Evolutionary conservation across 805 yeast genomes (phyloP), one percentile per base, ranked within the genome.

Genomic region (Teunomyces kruisii): DNA sequence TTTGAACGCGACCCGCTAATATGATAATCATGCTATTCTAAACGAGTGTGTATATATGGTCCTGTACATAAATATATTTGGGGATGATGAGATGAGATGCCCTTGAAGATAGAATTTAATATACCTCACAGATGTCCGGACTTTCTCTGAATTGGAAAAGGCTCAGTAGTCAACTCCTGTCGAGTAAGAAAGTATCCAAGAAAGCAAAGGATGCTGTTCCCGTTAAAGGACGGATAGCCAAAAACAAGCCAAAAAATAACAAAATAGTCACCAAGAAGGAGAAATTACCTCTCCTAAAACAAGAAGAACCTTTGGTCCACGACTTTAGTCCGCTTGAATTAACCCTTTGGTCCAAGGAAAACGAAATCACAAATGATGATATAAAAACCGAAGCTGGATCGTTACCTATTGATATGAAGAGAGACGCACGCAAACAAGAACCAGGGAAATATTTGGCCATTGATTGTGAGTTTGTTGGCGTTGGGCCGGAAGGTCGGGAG

Each of bases 381-480:
- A 31, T 43, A 6, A 16, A 24, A 22, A 13, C 17, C 4, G 32
- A n/a, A 6, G 9, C 6, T 6, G 19, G 16, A 6, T 3, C 36
- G 14, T 15, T 32, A 14, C n/a, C 36, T n/a, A 17, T 36, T 14
- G 49, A 48, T 7, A 28, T 32, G 38, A 45, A 43, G 10, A 49
- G 40, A n/a, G 62, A 56, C 30, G 30, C 32, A 28, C 56, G 65
- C 12, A 67, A 75, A 46, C 66, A 61, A 42, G 74, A 76, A 36
- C 69, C 81, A 1, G 97, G 97, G 1, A 85, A 78, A 55, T 90
- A 78, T 53, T 48, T 90, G 2, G 88, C 96, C 1, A 79, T 91
- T 49, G 98, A 91, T 65, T 90, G 97, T 69, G 98, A 91, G 56
- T 90, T 91, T 71, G 97, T 91, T 2, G 97, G 97, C 9, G 84